These are phyloP conservation scores for Wickerhamiella australiensis DNA, from an alignment of 805 yeast species.

Conservation along the genomic window DNA sequence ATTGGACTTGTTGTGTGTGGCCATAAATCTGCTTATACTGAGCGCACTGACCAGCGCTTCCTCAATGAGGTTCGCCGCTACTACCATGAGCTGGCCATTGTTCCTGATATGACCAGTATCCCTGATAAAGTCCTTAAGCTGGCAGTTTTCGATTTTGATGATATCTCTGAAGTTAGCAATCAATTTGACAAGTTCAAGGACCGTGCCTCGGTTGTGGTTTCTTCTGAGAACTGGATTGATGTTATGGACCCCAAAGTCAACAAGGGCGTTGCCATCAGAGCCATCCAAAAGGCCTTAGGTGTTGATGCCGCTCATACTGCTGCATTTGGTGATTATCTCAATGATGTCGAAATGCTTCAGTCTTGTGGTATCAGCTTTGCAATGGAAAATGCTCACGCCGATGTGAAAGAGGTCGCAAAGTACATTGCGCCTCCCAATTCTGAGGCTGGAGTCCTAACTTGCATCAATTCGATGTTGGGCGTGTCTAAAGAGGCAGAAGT, in stretches of 20 bases:
- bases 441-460: conserved; percentile 4
- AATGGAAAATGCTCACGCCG: conserved; percentile 9
- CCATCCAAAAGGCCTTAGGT: conserved; percentile 6
- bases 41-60: conserved; percentile 9
- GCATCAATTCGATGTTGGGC: neutral
- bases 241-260: conserved; percentile 9
- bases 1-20: conserved; percentile 11
- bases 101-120: conserved; percentile 8
- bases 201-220: conserved; percentile 6
- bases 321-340: conserved; percentile 9
- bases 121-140: conserved; percentile 10
- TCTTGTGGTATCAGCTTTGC: conserved; percentile 2
- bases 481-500: neutral
- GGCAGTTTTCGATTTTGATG: conserved; percentile 9
- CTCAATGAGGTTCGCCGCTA: conserved; percentile 9
- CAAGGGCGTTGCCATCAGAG: conserved; percentile 10
- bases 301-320: conserved; percentile 1
- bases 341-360: conserved; percentile 11
- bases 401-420: conserved; percentile 2
- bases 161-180: neutral
- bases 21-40: conserved; percentile 10
- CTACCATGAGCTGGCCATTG: conserved; percentile 9
- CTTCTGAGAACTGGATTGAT: conserved; percentile 10
- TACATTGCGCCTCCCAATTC: conserved; percentile 1
- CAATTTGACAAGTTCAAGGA: neutral